Base-by-base conservation (phyloP, 116 monocot genomes). In the Phalaenopsis hybrid region DNA sequence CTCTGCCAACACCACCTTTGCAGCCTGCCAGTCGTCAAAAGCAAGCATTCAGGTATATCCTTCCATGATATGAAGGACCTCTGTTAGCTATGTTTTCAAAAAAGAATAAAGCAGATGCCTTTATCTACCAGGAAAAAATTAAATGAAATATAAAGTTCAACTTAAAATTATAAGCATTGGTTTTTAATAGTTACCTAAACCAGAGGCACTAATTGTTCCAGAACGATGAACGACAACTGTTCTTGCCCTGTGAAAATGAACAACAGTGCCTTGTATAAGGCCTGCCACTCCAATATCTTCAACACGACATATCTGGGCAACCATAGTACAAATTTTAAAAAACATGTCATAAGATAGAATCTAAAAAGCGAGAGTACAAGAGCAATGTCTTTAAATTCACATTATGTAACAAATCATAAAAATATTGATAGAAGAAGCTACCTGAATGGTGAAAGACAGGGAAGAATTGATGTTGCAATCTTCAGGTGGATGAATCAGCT, bases 381-480 rank as follows among this genome's bases (percentile, higher is more conserved):
- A 44, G 70, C 5, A n/a, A 78, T 12, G 10, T 58, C 34, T 75
- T 46, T 18, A 23, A 75, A 75, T 75, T 15, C 44, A 75, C 44
- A 13, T 7, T 17, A 49, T 8, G 6, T 50, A 23, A 11, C 52
- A 78, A 52, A n/a, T 13, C 48, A 37, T 79, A 59, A 34, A 59
- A n/a, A 61, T 33, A 50, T 7, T 77, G 15, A 16, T n/a, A 79
- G 57, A 4, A 75, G 43, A 11, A 82, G 59, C 25, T 17, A 92
- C 95, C 92, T 95, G 95, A 79, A 95, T 88, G 37, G 95, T 95
- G 80, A 95, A 95, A 59, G 95, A 87, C 41, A 95, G 79, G 9
- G 97, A 91, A 50, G 97, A 85, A 78, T 97, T 97, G 57, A 97
- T 85, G 84, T 97, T 97, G 85, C 97, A 97, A 83, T 97, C 97